Conservation (phyloP, 2,329 filamentous ascomycete species). For the Ophiostoma ulmi region DNA sequence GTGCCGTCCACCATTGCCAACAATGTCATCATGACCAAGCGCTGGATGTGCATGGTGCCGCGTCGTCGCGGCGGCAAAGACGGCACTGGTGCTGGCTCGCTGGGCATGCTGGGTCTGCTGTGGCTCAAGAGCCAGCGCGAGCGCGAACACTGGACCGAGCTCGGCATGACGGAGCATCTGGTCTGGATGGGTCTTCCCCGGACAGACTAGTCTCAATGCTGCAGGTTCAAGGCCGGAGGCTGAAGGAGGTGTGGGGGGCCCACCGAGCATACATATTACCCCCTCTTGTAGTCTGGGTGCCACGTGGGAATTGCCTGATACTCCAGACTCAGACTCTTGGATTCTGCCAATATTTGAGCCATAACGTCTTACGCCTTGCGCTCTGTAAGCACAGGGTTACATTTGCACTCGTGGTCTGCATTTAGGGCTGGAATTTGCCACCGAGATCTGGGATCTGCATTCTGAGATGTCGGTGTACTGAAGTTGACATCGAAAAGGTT, state of each 20-base stretch:
- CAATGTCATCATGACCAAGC: constrained; percentile 34
- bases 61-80: constrained; percentile 31
- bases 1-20: constrained; percentile 27
- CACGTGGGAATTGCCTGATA: neutral
- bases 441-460: neutral
- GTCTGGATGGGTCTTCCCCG: constrained; percentile 28
- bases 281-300: too few relatives aligned
- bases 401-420: neutral
- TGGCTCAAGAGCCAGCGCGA: constrained; percentile 31
- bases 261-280: neutral
- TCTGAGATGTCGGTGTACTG: too few relatives aligned
- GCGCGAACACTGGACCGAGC: constrained; percentile 30
- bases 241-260: neutral
- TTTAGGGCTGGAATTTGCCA: neutral
- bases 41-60: constrained; percentile 36
- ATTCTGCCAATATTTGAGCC: neutral
- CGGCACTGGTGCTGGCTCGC: constrained; percentile 33
- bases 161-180: constrained; percentile 29
- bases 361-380: too few relatives aligned
- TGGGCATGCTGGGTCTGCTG: constrained; percentile 37
- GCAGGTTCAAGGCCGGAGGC: neutral
- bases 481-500: too few relatives aligned
- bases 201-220: neutral
- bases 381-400: neutral
- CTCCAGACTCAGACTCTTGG: neutral